phyloP scores from a whole-genome alignment of 2,329 filamentous ascomycete species.

The Taxawa tesnikishii region DNA sequence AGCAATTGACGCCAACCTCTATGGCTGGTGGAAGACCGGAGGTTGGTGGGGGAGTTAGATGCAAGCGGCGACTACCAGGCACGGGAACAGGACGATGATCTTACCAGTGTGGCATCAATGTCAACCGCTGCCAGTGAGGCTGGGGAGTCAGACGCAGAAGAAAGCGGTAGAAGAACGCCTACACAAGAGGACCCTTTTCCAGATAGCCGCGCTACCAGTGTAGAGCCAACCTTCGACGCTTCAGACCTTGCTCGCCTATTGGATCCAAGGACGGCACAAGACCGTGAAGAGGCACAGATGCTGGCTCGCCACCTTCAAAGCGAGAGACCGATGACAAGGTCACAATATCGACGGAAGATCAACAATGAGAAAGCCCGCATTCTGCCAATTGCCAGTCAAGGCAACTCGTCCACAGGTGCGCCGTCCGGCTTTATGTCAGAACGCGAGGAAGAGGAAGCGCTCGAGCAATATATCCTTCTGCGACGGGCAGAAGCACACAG shows the following conservation, averaged over 20 bases:
- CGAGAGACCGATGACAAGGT: slow-evolving; percentile 66
- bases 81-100: slow-evolving; percentile 45
- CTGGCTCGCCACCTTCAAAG: slow-evolving; percentile 69
- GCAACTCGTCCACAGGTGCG: slow-evolving; percentile 14
- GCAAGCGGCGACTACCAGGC: slow-evolving; percentile 67
- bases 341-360: slow-evolving; percentile 56
- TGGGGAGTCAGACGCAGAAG: slow-evolving; percentile 31
- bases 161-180: slow-evolving; percentile 54
- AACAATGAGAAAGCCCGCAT: slow-evolving; percentile 60
- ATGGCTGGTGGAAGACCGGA: slow-evolving; percentile 72
- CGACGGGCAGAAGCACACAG: slow-evolving; percentile 36
- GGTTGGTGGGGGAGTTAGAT: slow-evolving; percentile 80
- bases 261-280: slow-evolving; percentile 64
- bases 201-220: slow-evolving; percentile 39
- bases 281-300: slow-evolving; percentile 67
- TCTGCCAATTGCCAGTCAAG: slow-evolving; percentile 29
- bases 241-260: slow-evolving; percentile 66
- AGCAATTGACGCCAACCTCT: slow-evolving; percentile 61
- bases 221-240: slow-evolving; percentile 52
- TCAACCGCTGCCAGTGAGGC: slow-evolving; percentile 33
- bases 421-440: slow-evolving; percentile 27
- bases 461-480: slow-evolving; percentile 48
- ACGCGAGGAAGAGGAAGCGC: slow-evolving; percentile 45
- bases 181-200: slow-evolving; percentile 51
- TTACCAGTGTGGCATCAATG: slow-evolving; percentile 68